Conservation (phyloP, 306 rosid species). For the Quercus agrifolia region DNA sequence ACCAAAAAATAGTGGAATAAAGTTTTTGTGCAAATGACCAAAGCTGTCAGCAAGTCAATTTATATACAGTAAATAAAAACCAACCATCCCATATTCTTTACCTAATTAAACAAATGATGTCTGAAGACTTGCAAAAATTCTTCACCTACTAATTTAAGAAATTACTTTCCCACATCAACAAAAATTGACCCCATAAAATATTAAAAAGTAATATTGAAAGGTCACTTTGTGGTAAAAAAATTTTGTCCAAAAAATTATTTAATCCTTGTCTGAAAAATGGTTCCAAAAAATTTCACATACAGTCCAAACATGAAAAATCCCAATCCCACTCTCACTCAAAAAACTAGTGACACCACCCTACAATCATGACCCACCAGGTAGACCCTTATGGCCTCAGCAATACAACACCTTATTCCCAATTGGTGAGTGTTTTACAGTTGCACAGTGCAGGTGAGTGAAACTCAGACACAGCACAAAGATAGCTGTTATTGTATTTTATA, state of each 20-base stretch:
- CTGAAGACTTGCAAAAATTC: slow-evolving; percentile 7
- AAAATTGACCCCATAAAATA: slow-evolving; percentile 18
- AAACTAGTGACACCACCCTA: background rate
- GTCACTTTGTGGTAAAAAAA: background rate
- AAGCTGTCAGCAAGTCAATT: background rate
- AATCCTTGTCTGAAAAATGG: slow-evolving; percentile 5
- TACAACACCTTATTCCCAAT: background rate
- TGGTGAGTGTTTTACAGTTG: background rate
- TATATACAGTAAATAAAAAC: background rate
- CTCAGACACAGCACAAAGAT: background rate
- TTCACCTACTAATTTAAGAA: slow-evolving; percentile 40
- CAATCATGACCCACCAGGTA: background rate
- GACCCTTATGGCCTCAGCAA: background rate
- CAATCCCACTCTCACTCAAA: slow-evolving; percentile 4
- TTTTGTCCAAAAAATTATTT: background rate
- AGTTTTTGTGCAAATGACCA: background rate
- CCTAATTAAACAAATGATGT: slow-evolving; percentile 27
- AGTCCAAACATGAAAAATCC: background rate
- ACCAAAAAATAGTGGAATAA: too few relatives aligned
- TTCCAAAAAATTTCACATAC: background rate
- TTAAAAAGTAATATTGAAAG: background rate
- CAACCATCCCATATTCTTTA: slow-evolving; percentile 17
- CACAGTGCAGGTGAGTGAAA: background rate
- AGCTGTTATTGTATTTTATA: slow-evolving; percentile 23
- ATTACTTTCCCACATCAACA: slow-evolving; percentile 21